Conservation (phyloP, 1,284 basidiomycete species). For the Fomitopsis pinicola region DNA sequence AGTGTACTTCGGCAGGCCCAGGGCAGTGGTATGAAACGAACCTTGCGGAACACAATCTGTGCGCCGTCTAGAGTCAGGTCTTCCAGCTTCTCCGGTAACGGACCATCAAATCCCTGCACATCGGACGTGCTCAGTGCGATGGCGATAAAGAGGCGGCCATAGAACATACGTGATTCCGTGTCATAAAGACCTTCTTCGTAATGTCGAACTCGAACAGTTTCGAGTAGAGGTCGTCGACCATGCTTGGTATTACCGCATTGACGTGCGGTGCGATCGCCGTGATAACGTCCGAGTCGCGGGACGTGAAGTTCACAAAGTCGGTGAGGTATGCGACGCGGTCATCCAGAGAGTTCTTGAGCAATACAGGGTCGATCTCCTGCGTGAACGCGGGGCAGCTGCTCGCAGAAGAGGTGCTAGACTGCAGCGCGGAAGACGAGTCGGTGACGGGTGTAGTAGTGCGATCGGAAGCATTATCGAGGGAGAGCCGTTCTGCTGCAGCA, state of each 20-base stretch:
- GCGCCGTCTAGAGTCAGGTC: conserved; percentile 40
- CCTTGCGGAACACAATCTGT: conserved; percentile 46
- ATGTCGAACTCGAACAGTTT: conserved; percentile 46
- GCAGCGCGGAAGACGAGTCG: conserved; percentile 16
- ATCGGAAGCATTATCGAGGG: conserved; percentile 8
- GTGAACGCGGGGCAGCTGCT: conserved; percentile 24
- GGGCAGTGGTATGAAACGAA: conserved; percentile 9
- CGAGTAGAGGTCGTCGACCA: conserved; percentile 43
- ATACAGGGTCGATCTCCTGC: conserved; percentile 27
- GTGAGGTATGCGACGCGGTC: conserved; percentile 38
- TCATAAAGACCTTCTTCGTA: conserved; percentile 39
- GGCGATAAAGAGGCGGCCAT: not conserved
- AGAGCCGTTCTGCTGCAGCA: not conserved
- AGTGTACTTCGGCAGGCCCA: conserved; percentile 1
- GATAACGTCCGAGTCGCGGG: conserved; percentile 37
- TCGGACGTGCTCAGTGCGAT: not conserved
- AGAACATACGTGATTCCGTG: conserved; percentile 27
- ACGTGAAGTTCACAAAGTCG: conserved; percentile 40
- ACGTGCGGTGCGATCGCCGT: conserved; percentile 37
- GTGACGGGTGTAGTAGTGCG: conserved; percentile 10
- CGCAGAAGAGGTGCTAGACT: conserved; percentile 10
- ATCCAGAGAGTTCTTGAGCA: conserved; percentile 28
- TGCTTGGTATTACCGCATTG: conserved; percentile 35
- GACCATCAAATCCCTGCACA: conserved; percentile 31
- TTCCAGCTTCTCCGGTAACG: conserved; percentile 32